These are phyloP conservation scores for Pyricularia sp. DNA, from an alignment of 2,329 filamentous ascomycete genomes.

Conservation along the genomic window DNA sequence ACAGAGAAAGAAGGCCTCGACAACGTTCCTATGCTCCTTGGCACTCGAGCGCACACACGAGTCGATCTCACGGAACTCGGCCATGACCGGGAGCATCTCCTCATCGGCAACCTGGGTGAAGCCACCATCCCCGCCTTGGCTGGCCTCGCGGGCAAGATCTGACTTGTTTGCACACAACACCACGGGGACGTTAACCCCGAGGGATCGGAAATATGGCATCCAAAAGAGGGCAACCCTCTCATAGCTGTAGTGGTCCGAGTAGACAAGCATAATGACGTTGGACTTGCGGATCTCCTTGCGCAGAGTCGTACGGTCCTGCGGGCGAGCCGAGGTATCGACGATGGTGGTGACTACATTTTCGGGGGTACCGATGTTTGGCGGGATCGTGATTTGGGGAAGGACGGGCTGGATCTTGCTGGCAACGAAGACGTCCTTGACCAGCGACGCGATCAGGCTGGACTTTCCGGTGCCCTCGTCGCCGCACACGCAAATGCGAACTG, in stretches of 20 bases:
- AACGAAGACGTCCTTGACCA: conserved; percentile 96
- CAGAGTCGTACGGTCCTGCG: conserved; percentile 80
- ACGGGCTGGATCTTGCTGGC: conserved; percentile 90
- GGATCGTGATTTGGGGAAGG: conserved; percentile 88
- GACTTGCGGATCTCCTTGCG: conserved; percentile 92
- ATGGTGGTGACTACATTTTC: conserved; percentile 97
- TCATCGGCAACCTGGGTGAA: conserved; percentile 83
- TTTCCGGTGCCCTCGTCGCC: conserved; percentile 95
- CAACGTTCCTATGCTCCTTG: conserved; percentile 83
- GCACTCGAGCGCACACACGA: conserved; percentile 93
- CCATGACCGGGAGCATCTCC: conserved; percentile 97
- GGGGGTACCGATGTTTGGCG: conserved; percentile 80
- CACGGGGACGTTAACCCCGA: conserved; percentile 97
- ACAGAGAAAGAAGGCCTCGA: conserved; percentile 93
- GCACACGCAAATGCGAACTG: conserved; percentile 86
- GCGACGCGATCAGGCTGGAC: conserved; percentile 81
- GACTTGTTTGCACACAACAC: conserved; percentile 96
- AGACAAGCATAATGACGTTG: conserved; percentile 93
- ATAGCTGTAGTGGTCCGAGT: conserved; percentile 98
- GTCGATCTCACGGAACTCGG: conserved; percentile 97
- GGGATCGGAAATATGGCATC: conserved; percentile 94
- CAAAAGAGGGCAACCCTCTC: conserved; percentile 94
- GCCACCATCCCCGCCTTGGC: conserved; percentile 43
- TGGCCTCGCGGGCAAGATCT: conserved; percentile 46
- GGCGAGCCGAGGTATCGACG: conserved; percentile 90